Percentiles rank a stretch among this genome's conserved stretches.
Evolutionary conservation across 2,329 filamentous ascomycete genomes (phyloP).

Genomic region (Claviceps sp.): DNA sequence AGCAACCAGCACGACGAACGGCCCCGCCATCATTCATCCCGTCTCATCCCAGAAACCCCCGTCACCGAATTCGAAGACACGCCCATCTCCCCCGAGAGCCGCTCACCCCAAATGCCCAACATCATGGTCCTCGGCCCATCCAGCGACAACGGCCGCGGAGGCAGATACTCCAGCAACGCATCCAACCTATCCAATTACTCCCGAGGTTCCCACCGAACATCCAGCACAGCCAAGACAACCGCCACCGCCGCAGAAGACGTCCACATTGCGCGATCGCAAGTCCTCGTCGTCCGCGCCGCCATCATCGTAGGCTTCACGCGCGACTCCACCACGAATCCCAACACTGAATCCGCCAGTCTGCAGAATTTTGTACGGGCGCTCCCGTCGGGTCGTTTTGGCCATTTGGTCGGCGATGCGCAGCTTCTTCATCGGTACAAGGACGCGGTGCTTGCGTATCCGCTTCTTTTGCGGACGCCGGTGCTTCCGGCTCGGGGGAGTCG

Average conservation of each 20-base stretch:
- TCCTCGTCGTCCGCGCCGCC: constrained; percentile 71
- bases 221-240: constrained; percentile 60
- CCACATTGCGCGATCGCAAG: constrained; percentile 64
- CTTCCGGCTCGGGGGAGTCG: constrained; percentile 42
- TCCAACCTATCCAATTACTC: constrained; percentile 71
- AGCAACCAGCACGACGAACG: constrained; percentile 32
- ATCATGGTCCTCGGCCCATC: constrained; percentile 73
- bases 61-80: constrained; percentile 94
- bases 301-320: constrained; percentile 72
- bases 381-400: constrained; percentile 66
- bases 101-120: constrained; percentile 64
- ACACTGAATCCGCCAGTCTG: constrained; percentile 39
- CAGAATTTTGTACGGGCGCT: constrained; percentile 66
- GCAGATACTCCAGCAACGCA: constrained; percentile 70
- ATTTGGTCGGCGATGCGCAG: constrained; percentile 52
- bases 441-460: constrained; percentile 59
- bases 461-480: constrained; percentile 27
- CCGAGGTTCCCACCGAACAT: constrained; percentile 50
- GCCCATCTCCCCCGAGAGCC: constrained; percentile 67
- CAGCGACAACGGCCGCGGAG: constrained; percentile 43
- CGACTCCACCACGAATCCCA: constrained; percentile 31
- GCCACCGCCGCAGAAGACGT: constrained; percentile 55
- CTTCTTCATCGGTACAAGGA: constrained; percentile 71
- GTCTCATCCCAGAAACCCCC: constrained; percentile 66
- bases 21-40: constrained; percentile 26